phyloP scores from a whole-genome alignment of 2,329 filamentous ascomycete species.

The Lasiodiplodia citricola region DNA sequence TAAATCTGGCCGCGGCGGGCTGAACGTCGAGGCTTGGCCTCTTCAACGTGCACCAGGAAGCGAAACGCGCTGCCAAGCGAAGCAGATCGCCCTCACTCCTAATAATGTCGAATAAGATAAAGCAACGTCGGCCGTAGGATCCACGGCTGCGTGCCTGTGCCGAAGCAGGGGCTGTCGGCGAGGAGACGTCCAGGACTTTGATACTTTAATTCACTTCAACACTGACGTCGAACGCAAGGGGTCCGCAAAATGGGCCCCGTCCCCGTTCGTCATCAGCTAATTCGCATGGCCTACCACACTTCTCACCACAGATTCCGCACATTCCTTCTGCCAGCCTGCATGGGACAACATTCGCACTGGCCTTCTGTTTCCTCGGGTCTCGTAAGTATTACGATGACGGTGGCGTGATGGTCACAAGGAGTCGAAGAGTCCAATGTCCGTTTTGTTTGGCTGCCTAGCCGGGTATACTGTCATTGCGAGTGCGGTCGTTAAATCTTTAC shows the following conservation, averaged over 20 bases:
- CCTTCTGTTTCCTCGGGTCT: neutral
- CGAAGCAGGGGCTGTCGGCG: constrained; percentile 19
- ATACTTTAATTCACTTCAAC: constrained; percentile 8
- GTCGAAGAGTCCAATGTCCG: neutral
- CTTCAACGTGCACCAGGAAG: constrained; percentile 17
- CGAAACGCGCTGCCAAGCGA: constrained; percentile 18
- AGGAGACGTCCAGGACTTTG: neutral
- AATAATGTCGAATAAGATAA: constrained; percentile 16
- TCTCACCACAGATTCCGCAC: neutral
- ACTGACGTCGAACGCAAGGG: constrained; percentile 10
- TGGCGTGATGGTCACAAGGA: constrained; percentile 18
- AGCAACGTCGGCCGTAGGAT: constrained; percentile 9
- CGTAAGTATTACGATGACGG: neutral
- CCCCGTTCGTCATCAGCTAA: neutral
- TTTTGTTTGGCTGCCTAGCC: neutral
- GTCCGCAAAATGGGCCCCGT: neutral
- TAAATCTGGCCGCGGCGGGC: neutral
- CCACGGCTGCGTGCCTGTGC: constrained; percentile 12
- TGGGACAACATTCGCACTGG: constrained; percentile 9
- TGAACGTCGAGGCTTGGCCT: neutral
- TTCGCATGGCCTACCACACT: neutral
- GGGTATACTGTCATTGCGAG: neutral
- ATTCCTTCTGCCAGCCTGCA: constrained; percentile 12
- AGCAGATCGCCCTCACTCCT: constrained; percentile 18
- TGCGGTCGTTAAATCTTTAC: neutral